Conservation (phyloP, 345 rosid genomes). For the Lepidium sativum region DNA sequence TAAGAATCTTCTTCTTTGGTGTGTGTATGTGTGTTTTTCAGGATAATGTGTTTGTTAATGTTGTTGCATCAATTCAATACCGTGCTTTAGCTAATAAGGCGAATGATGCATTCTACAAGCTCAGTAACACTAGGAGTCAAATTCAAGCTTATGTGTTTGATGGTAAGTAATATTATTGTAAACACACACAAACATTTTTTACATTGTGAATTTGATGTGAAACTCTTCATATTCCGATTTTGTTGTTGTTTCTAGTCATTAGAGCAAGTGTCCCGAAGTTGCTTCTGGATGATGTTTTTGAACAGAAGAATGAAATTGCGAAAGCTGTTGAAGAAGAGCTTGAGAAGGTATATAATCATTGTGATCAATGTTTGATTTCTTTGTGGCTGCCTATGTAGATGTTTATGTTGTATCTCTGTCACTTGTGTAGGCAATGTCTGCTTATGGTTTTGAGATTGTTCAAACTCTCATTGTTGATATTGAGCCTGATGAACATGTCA, state of each 20-base stretch:
- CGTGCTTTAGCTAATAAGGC: slow-evolving; percentile 42
- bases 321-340: slow-evolving; percentile 50
- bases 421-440: slow-evolving; percentile 40
- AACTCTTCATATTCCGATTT: background rate
- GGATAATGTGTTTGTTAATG: slow-evolving; percentile 53
- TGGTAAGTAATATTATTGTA: slow-evolving; percentile 13
- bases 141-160: slow-evolving; percentile 53
- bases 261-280: slow-evolving; percentile 50
- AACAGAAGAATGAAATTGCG: slow-evolving; percentile 52
- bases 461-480: slow-evolving; percentile 51
- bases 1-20: background rate
- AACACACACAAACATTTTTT: background rate
- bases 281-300: slow-evolving; percentile 42
- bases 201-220: background rate
- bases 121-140: slow-evolving; percentile 43
- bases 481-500: slow-evolving; percentile 48
- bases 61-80: slow-evolving; percentile 50
- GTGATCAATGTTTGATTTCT: background rate
- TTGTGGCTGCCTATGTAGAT: background rate
- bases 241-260: slow-evolving; percentile 26
- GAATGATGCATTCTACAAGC: slow-evolving; percentile 48
- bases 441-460: slow-evolving; percentile 47
- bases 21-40: slow-evolving; percentile 9
- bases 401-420: background rate
- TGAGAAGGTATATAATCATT: slow-evolving; percentile 34